phyloP scores from a whole-genome alignment of 2,329 filamentous ascomycete genomes.

The Ascochyta rabiei region DNA sequence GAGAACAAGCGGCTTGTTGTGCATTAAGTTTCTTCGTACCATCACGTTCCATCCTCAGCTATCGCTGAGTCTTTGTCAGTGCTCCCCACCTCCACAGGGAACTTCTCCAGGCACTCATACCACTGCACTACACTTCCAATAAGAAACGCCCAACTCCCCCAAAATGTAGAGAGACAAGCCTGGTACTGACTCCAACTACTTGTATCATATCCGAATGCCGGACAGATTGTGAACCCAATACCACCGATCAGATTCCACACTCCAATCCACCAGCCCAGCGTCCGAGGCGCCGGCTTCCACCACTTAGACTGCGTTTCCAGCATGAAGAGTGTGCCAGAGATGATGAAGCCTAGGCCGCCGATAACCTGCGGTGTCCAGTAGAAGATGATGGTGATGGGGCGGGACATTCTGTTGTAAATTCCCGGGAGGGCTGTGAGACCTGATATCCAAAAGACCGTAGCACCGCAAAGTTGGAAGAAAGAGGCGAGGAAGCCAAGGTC shows the following conservation, averaged over 20 bases:
- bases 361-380: conserved; percentile 69
- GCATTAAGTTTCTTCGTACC: neutral
- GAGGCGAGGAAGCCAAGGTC: conserved; percentile 69
- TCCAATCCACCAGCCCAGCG: conserved; percentile 71
- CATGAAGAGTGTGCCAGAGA: conserved; percentile 66
- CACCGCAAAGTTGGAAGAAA: conserved; percentile 61
- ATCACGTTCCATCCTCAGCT: neutral
- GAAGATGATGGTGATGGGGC: conserved; percentile 57
- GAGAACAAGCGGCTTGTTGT: neutral
- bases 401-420: conserved; percentile 59
- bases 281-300: conserved; percentile 62
- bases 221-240: conserved; percentile 63
- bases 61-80: neutral
- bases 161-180: conserved; percentile 39
- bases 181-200: conserved; percentile 44
- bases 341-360: conserved; percentile 66
- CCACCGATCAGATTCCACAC: conserved; percentile 69
- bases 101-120: conserved; percentile 45
- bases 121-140: conserved; percentile 42
- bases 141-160: conserved; percentile 46
- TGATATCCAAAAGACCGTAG: conserved; percentile 69
- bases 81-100: conserved; percentile 33
- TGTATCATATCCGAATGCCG: conserved; percentile 42
- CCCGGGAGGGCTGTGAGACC: conserved; percentile 66
- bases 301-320: conserved; percentile 69